These are phyloP conservation scores for Echinosophora koreensis DNA, from an alignment of 306 rosid genomes.

Conservation along the genomic window DNA sequence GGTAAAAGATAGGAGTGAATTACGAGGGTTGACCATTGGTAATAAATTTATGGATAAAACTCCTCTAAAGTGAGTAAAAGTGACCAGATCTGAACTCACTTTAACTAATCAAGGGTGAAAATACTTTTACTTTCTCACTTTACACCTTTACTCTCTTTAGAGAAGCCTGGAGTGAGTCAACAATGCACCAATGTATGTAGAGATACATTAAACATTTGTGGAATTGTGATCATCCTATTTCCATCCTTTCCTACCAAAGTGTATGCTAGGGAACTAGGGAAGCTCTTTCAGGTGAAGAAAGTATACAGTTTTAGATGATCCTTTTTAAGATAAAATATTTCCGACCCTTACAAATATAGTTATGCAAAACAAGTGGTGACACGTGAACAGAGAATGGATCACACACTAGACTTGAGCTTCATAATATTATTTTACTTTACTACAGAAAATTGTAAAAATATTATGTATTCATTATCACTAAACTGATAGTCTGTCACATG, in stretches of 20 bases:
- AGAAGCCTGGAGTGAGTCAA: too few relatives aligned
- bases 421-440: conserved; percentile 1
- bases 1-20: neutral
- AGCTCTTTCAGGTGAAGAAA: neutral
- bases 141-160: too few relatives aligned
- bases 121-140: too few relatives aligned
- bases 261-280: neutral
- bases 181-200: conserved; percentile 17
- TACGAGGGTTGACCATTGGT: neutral
- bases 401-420: conserved; percentile 26
- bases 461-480: neutral
- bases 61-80: neutral
- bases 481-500: conserved; percentile 11
- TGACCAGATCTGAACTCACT: too few relatives aligned
- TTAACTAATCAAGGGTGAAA: too few relatives aligned
- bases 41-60: neutral
- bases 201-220: conserved; percentile 9
- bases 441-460: neutral
- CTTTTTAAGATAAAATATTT: neutral
- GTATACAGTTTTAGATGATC: conserved; percentile 19
- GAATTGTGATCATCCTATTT: neutral
- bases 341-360: neutral
- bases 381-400: conserved; percentile 28
- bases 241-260: neutral
- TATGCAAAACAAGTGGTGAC: conserved; percentile 4